phyloP scores from a whole-genome alignment of 352 stramenopile genomes.

The Phytophthora meadii region DNA sequence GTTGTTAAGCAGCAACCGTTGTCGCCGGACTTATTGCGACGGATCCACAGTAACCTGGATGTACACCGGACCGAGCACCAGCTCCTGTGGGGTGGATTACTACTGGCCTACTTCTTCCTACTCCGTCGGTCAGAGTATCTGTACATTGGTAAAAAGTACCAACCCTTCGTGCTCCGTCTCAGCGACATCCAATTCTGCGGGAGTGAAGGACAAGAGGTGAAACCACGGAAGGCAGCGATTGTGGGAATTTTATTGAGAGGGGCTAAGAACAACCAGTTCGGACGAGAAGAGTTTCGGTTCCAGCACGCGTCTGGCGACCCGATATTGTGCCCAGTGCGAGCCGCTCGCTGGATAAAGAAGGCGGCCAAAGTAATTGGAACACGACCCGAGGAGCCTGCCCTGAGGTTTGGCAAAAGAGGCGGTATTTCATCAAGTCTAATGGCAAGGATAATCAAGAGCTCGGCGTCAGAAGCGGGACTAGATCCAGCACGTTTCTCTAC shows the following conservation, averaged over 20 bases:
- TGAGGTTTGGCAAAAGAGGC: not conserved
- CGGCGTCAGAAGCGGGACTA: conserved; percentile 1
- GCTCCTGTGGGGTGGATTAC: not conserved
- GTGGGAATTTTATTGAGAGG: conserved; percentile 25
- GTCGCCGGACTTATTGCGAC: not conserved
- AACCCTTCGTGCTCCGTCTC: conserved; percentile 10
- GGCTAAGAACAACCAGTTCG: conserved; percentile 35
- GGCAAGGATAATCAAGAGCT: conserved; percentile 7
- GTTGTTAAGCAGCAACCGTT: not conserved
- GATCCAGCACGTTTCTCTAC: conserved; percentile 17
- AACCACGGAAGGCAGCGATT: not conserved
- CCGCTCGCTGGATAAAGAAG: not conserved
- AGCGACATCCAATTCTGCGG: conserved; percentile 15
- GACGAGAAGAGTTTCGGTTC: conserved; percentile 20
- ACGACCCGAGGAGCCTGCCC: not conserved
- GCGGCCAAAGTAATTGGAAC: not conserved
- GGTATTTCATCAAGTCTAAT: not conserved
- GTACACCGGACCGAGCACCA: not conserved
- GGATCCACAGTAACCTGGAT: not conserved
- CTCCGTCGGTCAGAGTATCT: not conserved
- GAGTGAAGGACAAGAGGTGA: not conserved
- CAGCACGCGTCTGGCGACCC: conserved; percentile 13
- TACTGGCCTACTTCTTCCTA: not conserved
- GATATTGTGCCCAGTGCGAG: too few relatives aligned
- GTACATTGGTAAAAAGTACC: not conserved